These are phyloP conservation scores for Euphrasia arctica DNA, from an alignment of 305 asterid genomes.

Conservation along the genomic window DNA sequence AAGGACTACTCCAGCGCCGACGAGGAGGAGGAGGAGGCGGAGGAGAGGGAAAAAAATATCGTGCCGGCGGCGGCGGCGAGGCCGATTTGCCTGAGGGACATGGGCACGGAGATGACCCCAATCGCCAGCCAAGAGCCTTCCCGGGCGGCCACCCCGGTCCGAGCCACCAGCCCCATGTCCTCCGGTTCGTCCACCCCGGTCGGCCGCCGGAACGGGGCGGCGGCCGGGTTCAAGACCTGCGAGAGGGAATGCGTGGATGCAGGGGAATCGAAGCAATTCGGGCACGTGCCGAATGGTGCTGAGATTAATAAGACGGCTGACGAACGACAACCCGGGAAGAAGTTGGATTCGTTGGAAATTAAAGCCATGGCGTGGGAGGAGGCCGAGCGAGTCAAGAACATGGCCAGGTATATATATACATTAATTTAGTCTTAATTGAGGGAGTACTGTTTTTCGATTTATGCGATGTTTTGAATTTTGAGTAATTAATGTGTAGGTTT, in stretches of 20 bases:
- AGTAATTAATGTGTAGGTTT: conserved; percentile 37
- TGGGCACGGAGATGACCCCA: conserved; percentile 96
- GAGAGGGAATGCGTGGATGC: conserved; percentile 25
- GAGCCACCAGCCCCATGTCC: conserved; percentile 54
- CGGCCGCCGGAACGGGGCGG: conserved; percentile 23
- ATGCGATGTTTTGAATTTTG: no score
- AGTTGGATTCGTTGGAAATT: conserved; percentile 56
- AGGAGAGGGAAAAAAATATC: conserved; percentile 30
- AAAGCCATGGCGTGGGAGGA: conserved; percentile 94
- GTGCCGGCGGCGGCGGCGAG: conserved; percentile 42
- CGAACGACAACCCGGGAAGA: conserved; percentile 34
- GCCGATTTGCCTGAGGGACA: conserved; percentile 74
- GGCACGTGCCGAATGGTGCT: not conserved
- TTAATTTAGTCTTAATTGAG: no score
- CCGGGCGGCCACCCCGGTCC: conserved; percentile 74
- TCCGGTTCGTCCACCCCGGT: conserved; percentile 52
- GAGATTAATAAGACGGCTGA: conserved; percentile 20
- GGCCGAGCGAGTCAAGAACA: conserved; percentile 88
- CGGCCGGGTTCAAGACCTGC: conserved; percentile 26
- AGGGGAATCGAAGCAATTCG: conserved; percentile 24
- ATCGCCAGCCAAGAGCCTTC: conserved; percentile 85
- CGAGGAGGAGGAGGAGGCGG: conserved; percentile 28
- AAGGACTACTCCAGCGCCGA: conserved; percentile 19
- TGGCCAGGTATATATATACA: conserved; percentile 50
- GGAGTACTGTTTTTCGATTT: no score